Percentiles rank a stretch among this genome's conserved stretches.
Conservation (phyloP, 495 filamentous ascomycete genomes). For the Lentithecium fluviatile region DNA sequence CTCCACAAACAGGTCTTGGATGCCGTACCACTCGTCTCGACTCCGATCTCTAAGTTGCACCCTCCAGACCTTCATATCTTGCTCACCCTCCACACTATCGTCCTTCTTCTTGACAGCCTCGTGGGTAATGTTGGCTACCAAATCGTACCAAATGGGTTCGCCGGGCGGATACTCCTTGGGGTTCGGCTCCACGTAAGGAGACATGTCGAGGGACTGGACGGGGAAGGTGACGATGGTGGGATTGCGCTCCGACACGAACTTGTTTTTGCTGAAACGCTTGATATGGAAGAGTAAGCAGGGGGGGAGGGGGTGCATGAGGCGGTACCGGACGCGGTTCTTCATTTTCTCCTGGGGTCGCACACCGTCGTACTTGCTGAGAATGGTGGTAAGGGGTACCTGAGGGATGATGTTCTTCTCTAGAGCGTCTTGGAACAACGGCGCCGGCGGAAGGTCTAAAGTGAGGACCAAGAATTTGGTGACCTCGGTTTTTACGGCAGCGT, state of each 20-base stretch:
- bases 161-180: conserved; percentile 59
- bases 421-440: conserved; percentile 96
- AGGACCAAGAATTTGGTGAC: conserved; percentile 80
- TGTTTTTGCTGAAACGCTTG: conserved; percentile 94
- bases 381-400: conserved; percentile 83
- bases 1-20: conserved; percentile 93
- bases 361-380: conserved; percentile 94
- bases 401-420: conserved; percentile 91
- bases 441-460: conserved; percentile 86
- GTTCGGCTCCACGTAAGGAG: conserved; percentile 81
- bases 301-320: conserved; percentile 86
- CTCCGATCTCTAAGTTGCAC: conserved; percentile 59
- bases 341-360: conserved; percentile 82
- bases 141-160: conserved; percentile 92
- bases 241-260: conserved; percentile 92
- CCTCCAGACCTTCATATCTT: conserved; percentile 79
- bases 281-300: conserved; percentile 93
- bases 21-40: conserved; percentile 82
- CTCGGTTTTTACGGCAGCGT: conserved; percentile 78
- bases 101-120: conserved; percentile 74
- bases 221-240: conserved; percentile 98
- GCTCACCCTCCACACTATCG: conserved; percentile 76
- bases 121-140: conserved; percentile 94
- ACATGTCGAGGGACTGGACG: conserved; percentile 76
- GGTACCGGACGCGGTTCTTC: conserved; percentile 80